These are phyloP conservation scores for Phytophthora pluvialis DNA, from an alignment of 352 stramenopile species.

Conservation along the genomic window DNA sequence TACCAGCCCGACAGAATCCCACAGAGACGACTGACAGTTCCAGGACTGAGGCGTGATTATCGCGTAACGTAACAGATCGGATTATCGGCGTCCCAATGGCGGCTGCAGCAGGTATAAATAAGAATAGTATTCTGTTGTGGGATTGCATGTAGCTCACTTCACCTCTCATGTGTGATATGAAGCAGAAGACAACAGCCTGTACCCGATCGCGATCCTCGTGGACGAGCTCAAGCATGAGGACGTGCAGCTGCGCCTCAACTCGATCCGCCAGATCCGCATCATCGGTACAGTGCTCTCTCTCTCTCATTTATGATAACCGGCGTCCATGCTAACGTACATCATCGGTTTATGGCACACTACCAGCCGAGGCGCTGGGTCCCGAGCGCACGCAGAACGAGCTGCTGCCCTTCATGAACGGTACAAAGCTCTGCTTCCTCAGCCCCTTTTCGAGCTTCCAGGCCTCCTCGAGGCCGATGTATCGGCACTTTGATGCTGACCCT, in stretches of 20 bases:
- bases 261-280: conserved; percentile 90
- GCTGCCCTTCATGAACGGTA: conserved; percentile 97
- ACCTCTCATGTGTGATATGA: conserved; percentile 28
- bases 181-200: conserved; percentile 78
- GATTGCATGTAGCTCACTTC: neutral
- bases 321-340: conserved; percentile 15
- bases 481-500: conserved; percentile 3
- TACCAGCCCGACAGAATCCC: neutral
- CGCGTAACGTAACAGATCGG: conserved; percentile 24
- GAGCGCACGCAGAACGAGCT: conserved; percentile 95
- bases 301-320: neutral
- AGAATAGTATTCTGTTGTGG: conserved; percentile 19
- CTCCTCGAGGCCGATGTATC: neutral
- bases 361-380: conserved; percentile 88
- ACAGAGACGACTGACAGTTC: neutral
- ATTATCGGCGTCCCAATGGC: conserved; percentile 32
- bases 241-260: conserved; percentile 91
- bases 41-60: neutral
- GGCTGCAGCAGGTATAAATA: conserved; percentile 35
- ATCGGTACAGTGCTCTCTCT: conserved; percentile 67
- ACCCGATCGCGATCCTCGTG: conserved; percentile 91
- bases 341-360: conserved; percentile 9
- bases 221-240: conserved; percentile 94
- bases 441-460: conserved; percentile 2
- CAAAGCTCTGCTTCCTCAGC: neutral